Base-by-base conservation (phyloP, 345 rosid species). In the Kernera saxatilis region DNA sequence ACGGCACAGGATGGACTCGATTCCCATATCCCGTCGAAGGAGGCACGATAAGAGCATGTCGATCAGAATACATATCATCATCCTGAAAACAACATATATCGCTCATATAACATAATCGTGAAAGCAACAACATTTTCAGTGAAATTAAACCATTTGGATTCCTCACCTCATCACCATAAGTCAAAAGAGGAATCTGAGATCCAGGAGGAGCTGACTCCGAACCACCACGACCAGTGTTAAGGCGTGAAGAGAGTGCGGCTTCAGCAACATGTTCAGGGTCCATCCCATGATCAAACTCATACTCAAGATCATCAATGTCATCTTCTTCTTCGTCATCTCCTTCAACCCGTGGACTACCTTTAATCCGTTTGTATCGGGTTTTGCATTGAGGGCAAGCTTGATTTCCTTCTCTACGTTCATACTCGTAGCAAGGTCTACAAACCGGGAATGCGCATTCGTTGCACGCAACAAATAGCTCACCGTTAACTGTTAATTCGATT, bases 391-490 rank as follows among this genome's bases (percentile, higher is more conserved):
- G 98, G 73, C 98, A 93, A 66, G 92, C 92, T 74, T 91, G 94
- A 70, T 86, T 93, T 53, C 98, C 98, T 78, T 93, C 98, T 76
- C 90, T 82, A 78, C 98, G 86, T 83, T 93, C 98, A 44, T 93
- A 91, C 81, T 88, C 96, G 39, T 93, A 93, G 80, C 98, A 91
- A 44, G 92, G 87, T 70, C 93, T 82, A 76, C 98, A 93, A 46
- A 93, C 97, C n/a, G 98, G 98, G 75, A 93, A 93, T 61, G 97
- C 98, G 69, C 98, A 93, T 79, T 93, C 98, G 26, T 93, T 93
- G 84, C 98, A 93, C 15, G 98, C 98, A 75, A 93, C 96, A 26
- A 93, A 93, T 44, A 77, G 82, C 84, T 93, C 98, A 22, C 87
- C 82, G 18, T 79, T 85, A 21, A 79, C 89, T 0, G 91, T 80